Percentiles rank a stretch among this genome's conserved stretches.
phyloP scores from a whole-genome alignment of 1,284 basidiomycete genomes.

The Tetrapyrgos nigripes region DNA sequence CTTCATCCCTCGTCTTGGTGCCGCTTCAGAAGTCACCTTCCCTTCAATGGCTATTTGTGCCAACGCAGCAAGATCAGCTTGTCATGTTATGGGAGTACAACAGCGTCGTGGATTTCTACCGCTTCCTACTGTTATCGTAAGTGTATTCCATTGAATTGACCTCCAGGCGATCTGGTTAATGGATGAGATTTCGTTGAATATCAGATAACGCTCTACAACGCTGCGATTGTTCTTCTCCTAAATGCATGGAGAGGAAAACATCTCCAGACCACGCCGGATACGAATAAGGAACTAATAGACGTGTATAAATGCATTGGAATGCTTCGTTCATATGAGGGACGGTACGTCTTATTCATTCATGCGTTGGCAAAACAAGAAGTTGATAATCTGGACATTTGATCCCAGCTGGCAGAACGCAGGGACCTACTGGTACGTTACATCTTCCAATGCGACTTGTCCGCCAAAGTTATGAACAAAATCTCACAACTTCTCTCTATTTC shows the following conservation, averaged over 20 bases:
- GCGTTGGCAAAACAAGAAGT: no score
- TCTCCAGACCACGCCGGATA: slow-evolving; percentile 48
- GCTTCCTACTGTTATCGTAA: slow-evolving; percentile 21
- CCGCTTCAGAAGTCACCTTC: slow-evolving; percentile 21
- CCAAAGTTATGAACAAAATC: neutral
- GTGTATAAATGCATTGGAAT: slow-evolving; percentile 65
- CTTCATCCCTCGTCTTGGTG: slow-evolving; percentile 16
- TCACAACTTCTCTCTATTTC: neutral
- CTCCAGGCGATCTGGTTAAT: neutral
- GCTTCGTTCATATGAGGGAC: slow-evolving; percentile 55
- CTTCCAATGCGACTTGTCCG: neutral
- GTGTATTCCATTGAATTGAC: neutral
- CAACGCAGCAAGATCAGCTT: slow-evolving; percentile 53
- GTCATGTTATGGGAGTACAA: slow-evolving; percentile 40
- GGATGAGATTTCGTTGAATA: slow-evolving; percentile 23
- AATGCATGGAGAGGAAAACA: slow-evolving; percentile 65
- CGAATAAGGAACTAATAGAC: slow-evolving; percentile 60
- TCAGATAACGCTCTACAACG: no score
- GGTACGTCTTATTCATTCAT: no score
- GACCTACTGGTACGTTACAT: slow-evolving; percentile 9
- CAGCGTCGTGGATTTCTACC: slow-evolving; percentile 9
- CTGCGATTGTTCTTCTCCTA: slow-evolving; percentile 65
- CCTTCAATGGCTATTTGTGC: slow-evolving; percentile 59
- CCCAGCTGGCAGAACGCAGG: slow-evolving; percentile 12
- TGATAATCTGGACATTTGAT: no score